These are phyloP conservation scores for Ceratocystis huliohia DNA, from an alignment of 2,329 filamentous ascomycete genomes.

Conservation along the genomic window DNA sequence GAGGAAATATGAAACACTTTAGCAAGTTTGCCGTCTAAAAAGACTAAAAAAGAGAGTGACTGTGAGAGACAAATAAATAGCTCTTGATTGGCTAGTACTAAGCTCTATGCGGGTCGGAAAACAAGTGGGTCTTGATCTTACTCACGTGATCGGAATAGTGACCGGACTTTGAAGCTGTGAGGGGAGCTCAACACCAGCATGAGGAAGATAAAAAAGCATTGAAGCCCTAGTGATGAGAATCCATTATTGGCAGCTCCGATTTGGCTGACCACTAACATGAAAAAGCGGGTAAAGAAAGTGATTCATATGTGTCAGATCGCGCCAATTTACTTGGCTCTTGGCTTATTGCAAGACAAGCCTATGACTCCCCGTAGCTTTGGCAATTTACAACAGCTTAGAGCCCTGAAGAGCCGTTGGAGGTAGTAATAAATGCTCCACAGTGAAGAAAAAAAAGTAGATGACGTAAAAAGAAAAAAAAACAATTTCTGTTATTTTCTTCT, in stretches of 20 bases:
- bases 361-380: not conserved
- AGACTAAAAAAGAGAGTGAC: not conserved
- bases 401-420: not conserved
- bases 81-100: not conserved
- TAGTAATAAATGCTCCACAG: not conserved
- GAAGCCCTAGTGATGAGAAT: not conserved
- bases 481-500: not conserved
- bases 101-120: not conserved
- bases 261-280: not conserved
- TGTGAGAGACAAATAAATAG: not conserved
- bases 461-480: not conserved
- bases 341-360: not conserved
- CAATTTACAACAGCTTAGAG: not conserved
- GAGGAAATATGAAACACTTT: not conserved
- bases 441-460: not conserved
- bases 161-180: not conserved
- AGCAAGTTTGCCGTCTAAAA: not conserved
- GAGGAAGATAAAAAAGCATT: not conserved
- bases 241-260: conserved; percentile 6
- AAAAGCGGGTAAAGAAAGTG: not conserved
- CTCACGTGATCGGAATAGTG: not conserved
- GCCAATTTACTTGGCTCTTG: not conserved
- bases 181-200: not conserved
- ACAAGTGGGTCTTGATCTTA: not conserved
- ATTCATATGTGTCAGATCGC: not conserved